phyloP scores from a whole-genome alignment of 225 moss, liverwort and hornwort genomes.

The Polytrichum commune region DNA sequence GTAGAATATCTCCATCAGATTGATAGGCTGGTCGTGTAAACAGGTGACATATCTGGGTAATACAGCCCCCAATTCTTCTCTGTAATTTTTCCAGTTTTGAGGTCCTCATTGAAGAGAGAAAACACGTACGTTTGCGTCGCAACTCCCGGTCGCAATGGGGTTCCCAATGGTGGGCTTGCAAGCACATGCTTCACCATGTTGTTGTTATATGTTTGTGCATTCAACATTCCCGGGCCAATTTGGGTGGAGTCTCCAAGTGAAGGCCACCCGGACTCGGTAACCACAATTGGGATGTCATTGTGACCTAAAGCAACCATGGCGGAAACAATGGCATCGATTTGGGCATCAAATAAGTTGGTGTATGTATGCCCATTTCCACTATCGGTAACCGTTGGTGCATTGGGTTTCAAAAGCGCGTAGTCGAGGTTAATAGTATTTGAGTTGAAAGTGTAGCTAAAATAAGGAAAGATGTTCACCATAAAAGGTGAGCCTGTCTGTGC shows the following conservation, averaged over 20 bases:
- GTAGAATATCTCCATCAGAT: slow-evolving; percentile 1
- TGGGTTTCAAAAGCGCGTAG: slow-evolving; percentile 72
- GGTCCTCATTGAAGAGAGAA: slow-evolving; percentile 74
- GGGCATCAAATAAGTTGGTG: slow-evolving; percentile 77
- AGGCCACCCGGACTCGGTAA: slow-evolving; percentile 93
- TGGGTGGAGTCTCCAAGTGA: slow-evolving; percentile 57
- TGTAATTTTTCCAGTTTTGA: slow-evolving; percentile 59
- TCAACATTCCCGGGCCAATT: slow-evolving; percentile 46
- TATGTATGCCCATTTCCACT: slow-evolving; percentile 48
- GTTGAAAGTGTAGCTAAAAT: slow-evolving; percentile 71
- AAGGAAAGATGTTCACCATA: slow-evolving; percentile 86
- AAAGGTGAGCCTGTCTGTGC: slow-evolving; percentile 47
- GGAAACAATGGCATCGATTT: slow-evolving; percentile 73
- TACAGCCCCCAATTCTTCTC: slow-evolving; percentile 82
- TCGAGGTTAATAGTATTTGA: slow-evolving; percentile 57
- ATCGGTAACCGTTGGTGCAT: slow-evolving; percentile 51
- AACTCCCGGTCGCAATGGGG: slow-evolving; percentile 58
- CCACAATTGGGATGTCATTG: slow-evolving; percentile 48
- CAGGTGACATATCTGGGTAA: slow-evolving; percentile 46
- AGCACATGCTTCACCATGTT: slow-evolving; percentile 69
- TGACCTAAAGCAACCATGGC: slow-evolving; percentile 67
- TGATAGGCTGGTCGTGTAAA: slow-evolving; percentile 34
- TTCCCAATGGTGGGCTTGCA: slow-evolving; percentile 51
- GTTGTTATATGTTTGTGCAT: slow-evolving; percentile 69
- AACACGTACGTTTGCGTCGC: slow-evolving; percentile 67